Percentiles rank a stretch among this genome's conserved stretches.
phyloP scores from a whole-genome alignment of 2,329 filamentous ascomycete species.

The Dryadomyces quercus-mongolicae region DNA sequence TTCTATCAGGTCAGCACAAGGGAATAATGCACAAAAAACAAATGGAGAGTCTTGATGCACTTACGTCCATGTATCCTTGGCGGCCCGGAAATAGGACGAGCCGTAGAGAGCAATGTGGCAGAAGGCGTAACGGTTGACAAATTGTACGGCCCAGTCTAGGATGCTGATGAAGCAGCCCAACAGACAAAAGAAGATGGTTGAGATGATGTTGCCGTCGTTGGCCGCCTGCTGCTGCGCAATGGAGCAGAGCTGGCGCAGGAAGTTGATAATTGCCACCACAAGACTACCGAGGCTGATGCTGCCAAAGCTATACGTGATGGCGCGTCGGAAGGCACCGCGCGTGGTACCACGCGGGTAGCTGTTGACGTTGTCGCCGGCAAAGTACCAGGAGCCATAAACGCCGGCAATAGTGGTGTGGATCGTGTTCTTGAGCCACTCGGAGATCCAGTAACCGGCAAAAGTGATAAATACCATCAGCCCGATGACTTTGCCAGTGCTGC shows the following conservation, averaged over 20 bases:
- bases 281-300: slow-evolving; percentile 81
- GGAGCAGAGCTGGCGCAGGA: slow-evolving; percentile 69
- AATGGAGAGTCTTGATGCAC: slow-evolving; percentile 7
- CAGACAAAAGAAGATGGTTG: slow-evolving; percentile 56
- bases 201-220: slow-evolving; percentile 56
- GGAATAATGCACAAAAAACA: neutral
- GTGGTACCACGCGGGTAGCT: slow-evolving; percentile 69
- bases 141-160: slow-evolving; percentile 75
- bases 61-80: slow-evolving; percentile 73
- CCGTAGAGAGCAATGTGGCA: slow-evolving; percentile 89
- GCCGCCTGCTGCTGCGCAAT: slow-evolving; percentile 58
- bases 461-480: slow-evolving; percentile 78
- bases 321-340: slow-evolving; percentile 67
- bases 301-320: slow-evolving; percentile 84
- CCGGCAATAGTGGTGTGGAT: slow-evolving; percentile 81
- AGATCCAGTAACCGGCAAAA: slow-evolving; percentile 89
- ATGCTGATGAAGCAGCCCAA: slow-evolving; percentile 65
- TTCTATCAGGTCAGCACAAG: slow-evolving; percentile 22
- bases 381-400: slow-evolving; percentile 91
- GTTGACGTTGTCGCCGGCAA: slow-evolving; percentile 37
- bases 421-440: slow-evolving; percentile 87
- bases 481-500: slow-evolving; percentile 66
- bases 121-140: slow-evolving; percentile 87
- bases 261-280: slow-evolving; percentile 76
- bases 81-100: slow-evolving; percentile 72